These are phyloP conservation scores for Coniophora puteana DNA, from an alignment of 1,284 basidiomycete species.

Conservation along the genomic window DNA sequence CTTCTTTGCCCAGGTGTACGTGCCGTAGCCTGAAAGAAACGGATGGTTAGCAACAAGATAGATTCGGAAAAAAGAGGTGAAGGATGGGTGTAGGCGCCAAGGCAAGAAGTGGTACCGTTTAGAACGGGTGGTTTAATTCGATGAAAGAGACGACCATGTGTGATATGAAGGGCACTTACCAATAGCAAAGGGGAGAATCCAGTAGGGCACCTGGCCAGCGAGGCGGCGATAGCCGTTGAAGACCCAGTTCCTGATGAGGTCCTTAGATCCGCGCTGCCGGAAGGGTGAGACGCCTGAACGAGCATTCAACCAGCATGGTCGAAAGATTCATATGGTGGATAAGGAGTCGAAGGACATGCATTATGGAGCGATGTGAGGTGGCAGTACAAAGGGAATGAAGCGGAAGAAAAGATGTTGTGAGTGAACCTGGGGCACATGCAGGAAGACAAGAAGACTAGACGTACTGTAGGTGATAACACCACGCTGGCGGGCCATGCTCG, in stretches of 20 bases:
- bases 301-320: neutral
- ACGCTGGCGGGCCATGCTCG: conserved; percentile 66
- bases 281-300: conserved; percentile 75
- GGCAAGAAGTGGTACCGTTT: neutral
- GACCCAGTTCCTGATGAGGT: conserved; percentile 72
- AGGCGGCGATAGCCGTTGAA: conserved; percentile 87
- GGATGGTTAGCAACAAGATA: neutral
- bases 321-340: too few species aligned
- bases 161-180: too few species aligned
- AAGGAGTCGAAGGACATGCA: too few species aligned
- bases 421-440: conserved; percentile 6
- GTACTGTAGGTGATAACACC: conserved; percentile 81
- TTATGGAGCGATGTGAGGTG: neutral
- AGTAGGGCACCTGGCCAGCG: conserved; percentile 75
- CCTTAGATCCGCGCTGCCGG: conserved; percentile 70
- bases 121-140: neutral
- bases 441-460: conserved; percentile 25
- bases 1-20: conserved; percentile 81
- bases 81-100: neutral
- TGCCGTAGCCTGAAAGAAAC: conserved; percentile 62
- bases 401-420: conserved; percentile 1
- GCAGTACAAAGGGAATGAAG: conserved; percentile 3
- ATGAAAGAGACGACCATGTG: neutral
- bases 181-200: conserved; percentile 70
- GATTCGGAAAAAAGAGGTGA: neutral